phyloP scores from a whole-genome alignment of 1,139 yeast species.

The Torulaspora globosa region DNA sequence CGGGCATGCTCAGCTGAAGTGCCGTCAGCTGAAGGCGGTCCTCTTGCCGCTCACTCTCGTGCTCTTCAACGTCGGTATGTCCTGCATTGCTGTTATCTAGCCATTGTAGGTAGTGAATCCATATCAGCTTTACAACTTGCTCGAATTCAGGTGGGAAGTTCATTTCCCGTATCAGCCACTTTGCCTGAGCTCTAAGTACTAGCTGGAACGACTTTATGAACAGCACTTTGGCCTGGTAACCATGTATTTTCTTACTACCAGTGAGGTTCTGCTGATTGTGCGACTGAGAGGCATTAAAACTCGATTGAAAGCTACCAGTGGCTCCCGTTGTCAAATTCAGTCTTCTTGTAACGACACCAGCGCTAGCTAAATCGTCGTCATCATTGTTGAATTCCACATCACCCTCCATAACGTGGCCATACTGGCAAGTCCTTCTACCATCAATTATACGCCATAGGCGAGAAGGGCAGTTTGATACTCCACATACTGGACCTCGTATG shows the following conservation, averaged over 20 bases:
- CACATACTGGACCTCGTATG: conserved; percentile 75
- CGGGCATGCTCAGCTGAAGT: conserved; percentile 21
- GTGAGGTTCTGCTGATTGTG: conserved; percentile 20
- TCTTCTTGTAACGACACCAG: conserved; percentile 50
- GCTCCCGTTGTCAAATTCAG: conserved; percentile 45
- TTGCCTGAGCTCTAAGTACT: conserved; percentile 49
- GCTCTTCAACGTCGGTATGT: conserved; percentile 15
- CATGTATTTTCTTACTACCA: conserved; percentile 42
- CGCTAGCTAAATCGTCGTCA: conserved; percentile 49
- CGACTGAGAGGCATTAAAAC: conserved; percentile 28
- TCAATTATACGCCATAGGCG: conserved; percentile 64
- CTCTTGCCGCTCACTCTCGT: conserved; percentile 1
- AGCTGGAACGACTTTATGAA: conserved; percentile 53
- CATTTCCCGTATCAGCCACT: conserved; percentile 38
- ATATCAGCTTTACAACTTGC: conserved; percentile 46
- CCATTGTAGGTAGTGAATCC: conserved; percentile 44
- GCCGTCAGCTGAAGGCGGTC: conserved; percentile 13
- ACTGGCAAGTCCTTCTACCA: conserved; percentile 80
- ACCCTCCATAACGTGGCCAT: conserved; percentile 84
- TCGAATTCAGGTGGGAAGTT: conserved; percentile 41
- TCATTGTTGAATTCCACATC: conserved; percentile 76
- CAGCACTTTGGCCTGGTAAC: conserved; percentile 49
- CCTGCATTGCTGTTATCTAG: conserved; percentile 30
- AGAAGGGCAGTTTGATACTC: conserved; percentile 84
- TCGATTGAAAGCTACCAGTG: conserved; percentile 32